These are phyloP conservation scores for Colletotrichum filicis DNA, from an alignment of 2,329 filamentous ascomycete genomes.

Conservation along the genomic window DNA sequence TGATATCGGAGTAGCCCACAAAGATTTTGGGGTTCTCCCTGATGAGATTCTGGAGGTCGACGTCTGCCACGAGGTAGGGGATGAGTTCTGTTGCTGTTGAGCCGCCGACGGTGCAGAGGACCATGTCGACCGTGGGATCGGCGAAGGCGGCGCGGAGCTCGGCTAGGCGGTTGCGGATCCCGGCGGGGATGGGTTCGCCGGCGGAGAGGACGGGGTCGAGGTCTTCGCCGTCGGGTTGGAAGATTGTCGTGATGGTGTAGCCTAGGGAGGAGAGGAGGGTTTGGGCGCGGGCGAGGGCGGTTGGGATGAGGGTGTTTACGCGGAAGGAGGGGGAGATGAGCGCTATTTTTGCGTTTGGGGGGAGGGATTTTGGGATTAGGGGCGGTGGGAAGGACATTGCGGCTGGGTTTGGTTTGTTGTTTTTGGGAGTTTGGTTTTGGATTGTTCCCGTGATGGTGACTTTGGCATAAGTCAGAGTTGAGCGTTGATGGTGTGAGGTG, in stretches of 20 bases:
- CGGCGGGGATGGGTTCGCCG: constrained; percentile 44
- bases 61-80: constrained; percentile 49
- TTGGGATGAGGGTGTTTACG: constrained; percentile 45
- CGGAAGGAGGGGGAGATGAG: constrained; percentile 53
- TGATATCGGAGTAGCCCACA: constrained; percentile 55
- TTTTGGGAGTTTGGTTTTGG: not conserved
- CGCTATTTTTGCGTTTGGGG: constrained; percentile 50
- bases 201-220: constrained; percentile 18
- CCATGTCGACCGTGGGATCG: constrained; percentile 46
- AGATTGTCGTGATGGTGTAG: constrained; percentile 48
- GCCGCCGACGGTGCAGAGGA: constrained; percentile 54
- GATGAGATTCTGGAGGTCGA: constrained; percentile 45
- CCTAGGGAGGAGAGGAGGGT: constrained; percentile 44
- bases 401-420: not conserved
- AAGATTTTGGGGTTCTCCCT: constrained; percentile 52
- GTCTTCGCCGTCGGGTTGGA: constrained; percentile 20
- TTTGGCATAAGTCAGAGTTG: not conserved
- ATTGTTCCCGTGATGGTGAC: not conserved
- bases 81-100: constrained; percentile 52
- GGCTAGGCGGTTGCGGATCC: constrained; percentile 47
- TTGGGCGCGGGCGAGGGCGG: constrained; percentile 44
- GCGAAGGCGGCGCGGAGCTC: constrained; percentile 52
- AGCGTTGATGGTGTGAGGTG: not conserved
- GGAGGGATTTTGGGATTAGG: constrained; percentile 42
- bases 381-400: constrained; percentile 24